These are phyloP conservation scores for Barnettozyma botsteinii DNA, from an alignment of 805 yeast species.

Conservation along the genomic window DNA sequence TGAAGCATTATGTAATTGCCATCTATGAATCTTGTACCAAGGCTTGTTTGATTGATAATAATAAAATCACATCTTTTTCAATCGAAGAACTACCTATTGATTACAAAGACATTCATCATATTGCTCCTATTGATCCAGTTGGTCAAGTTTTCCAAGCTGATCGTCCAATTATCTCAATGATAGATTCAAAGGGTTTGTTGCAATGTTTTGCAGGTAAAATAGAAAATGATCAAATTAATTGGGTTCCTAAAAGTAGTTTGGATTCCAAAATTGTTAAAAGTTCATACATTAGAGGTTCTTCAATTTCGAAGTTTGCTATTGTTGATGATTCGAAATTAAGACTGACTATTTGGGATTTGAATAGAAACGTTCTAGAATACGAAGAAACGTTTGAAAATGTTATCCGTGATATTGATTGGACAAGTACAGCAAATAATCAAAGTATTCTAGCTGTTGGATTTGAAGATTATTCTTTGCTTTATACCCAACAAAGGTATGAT, in stretches of 20 bases:
- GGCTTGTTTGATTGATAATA: constrained; percentile 35
- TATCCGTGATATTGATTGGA: constrained; percentile 84
- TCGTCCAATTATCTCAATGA: constrained; percentile 47
- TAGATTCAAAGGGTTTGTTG: constrained; percentile 47
- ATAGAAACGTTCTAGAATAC: constrained; percentile 61
- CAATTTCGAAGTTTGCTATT: constrained; percentile 69
- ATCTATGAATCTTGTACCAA: constrained; percentile 36
- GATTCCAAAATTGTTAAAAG: constrained; percentile 52
- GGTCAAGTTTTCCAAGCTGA: constrained; percentile 30
- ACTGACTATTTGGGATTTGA: constrained; percentile 77
- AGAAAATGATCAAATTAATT: constrained; percentile 31
- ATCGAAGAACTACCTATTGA: constrained; percentile 36
- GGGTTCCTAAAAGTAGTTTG: constrained; percentile 48
- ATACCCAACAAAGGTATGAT: constrained; percentile 81
- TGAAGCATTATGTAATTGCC: constrained; percentile 43
- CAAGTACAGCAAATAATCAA: constrained; percentile 57
- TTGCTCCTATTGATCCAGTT: constrained; percentile 65
- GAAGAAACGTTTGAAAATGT: constrained; percentile 34
- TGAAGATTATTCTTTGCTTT: constrained; percentile 52
- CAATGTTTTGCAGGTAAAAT: constrained; percentile 41
- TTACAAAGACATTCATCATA: constrained; percentile 34
- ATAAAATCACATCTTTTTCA: constrained; percentile 26
- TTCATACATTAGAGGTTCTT: constrained; percentile 61
- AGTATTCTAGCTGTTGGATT: constrained; percentile 82
- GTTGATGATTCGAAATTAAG: constrained; percentile 47